phyloP scores from a whole-genome alignment of 306 rosid species.

The Albizia julibrissin region DNA sequence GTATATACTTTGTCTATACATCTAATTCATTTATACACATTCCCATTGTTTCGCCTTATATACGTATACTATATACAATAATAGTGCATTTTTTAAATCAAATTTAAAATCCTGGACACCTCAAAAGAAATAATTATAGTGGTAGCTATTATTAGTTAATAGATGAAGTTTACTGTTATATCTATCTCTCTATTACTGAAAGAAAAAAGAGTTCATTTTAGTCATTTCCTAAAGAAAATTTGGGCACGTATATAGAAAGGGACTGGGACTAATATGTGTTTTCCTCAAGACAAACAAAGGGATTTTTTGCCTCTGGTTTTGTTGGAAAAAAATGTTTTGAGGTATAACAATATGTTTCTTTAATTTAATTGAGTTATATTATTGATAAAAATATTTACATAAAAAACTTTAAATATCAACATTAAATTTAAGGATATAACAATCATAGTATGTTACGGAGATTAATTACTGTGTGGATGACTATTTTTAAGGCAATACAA shows the following conservation, averaged over 20 bases:
- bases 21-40: background rate
- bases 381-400: background rate
- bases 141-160: background rate
- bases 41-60: background rate
- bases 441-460: background rate
- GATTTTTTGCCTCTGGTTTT: too few relatives aligned
- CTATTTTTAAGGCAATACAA: background rate
- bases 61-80: background rate
- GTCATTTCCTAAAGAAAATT: background rate
- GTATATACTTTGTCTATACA: slow-evolving; percentile 17
- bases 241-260: background rate
- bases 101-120: background rate
- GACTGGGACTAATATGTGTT: background rate
- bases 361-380: background rate
- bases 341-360: too few relatives aligned
- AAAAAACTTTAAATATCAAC: background rate
- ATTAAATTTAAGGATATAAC: background rate
- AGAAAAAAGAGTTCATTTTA: background rate
- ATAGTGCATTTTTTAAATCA: background rate
- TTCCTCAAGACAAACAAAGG: background rate
- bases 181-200: too few relatives aligned
- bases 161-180: background rate
- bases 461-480: background rate
- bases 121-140: too few relatives aligned
- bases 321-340: too few relatives aligned